A percentile compares a stretch with the other conserved stretches of the same genome.
phyloP scores from a whole-genome alignment of 2,329 filamentous ascomycete genomes.

The Verticillium nonalfalfae region DNA sequence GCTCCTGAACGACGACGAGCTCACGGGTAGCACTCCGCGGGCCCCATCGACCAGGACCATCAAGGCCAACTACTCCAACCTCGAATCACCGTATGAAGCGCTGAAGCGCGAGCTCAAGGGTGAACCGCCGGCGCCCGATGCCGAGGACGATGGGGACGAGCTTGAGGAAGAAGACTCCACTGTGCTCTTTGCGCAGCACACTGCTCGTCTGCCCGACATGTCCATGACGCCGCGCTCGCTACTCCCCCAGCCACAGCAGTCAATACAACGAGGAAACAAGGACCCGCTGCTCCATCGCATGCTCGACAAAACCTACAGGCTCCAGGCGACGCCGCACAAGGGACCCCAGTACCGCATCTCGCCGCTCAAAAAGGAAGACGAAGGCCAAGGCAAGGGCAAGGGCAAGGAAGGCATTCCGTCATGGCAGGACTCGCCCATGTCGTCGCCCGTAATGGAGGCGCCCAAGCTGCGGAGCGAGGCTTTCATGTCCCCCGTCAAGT shows the following conservation, averaged over 20 bases:
- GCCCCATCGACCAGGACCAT: constrained; percentile 44
- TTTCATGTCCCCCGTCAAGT: constrained; percentile 67
- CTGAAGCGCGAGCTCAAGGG: constrained; percentile 61
- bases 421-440: constrained; percentile 56
- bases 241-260: constrained; percentile 27
- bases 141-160: constrained; percentile 25
- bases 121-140: constrained; percentile 20
- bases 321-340: constrained; percentile 85
- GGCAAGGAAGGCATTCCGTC: constrained; percentile 27
- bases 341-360: constrained; percentile 32
- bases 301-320: constrained; percentile 91
- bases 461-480: constrained; percentile 81
- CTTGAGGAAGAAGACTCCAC: constrained; percentile 35
- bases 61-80: constrained; percentile 52
- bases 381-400: constrained; percentile 24
- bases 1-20: constrained; percentile 59
- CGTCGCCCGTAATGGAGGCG: constrained; percentile 71
- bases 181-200: constrained; percentile 43
- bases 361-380: constrained; percentile 32
- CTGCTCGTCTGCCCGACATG: constrained; percentile 53
- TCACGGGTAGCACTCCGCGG: constrained; percentile 64
- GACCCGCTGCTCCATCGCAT: constrained; percentile 85
- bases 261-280: constrained; percentile 31
- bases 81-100: constrained; percentile 71
- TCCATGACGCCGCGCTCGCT: constrained; percentile 56